phyloP scores from a whole-genome alignment of 2,329 filamentous ascomycete species.

The Lecanicillium sp. region DNA sequence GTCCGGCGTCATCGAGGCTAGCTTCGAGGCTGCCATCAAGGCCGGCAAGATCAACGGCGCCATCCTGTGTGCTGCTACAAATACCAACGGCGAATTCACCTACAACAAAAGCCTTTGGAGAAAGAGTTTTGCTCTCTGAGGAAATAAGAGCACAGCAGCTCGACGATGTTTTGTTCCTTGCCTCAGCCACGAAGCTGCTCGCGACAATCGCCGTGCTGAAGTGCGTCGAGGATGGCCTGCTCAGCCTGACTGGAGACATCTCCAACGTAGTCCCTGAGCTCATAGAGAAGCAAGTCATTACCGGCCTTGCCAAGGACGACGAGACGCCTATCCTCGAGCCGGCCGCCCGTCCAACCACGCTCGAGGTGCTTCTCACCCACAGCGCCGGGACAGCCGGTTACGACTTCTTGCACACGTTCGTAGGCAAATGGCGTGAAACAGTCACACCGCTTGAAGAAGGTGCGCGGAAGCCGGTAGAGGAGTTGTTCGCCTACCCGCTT shows the following conservation, averaged over 20 bases:
- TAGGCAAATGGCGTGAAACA: slow-evolving; percentile 27
- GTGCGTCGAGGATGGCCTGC: slow-evolving; percentile 42
- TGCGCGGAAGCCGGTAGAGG: slow-evolving; percentile 29
- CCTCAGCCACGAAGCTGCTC: slow-evolving; percentile 36
- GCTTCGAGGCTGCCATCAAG: no score
- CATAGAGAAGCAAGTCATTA: slow-evolving; percentile 36
- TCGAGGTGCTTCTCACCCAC: slow-evolving; percentile 44
- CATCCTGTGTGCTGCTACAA: no score
- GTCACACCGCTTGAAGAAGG: slow-evolving; percentile 15
- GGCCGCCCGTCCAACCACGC: slow-evolving; percentile 31
- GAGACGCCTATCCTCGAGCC: slow-evolving; percentile 25
- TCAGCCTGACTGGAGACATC: slow-evolving; percentile 39
- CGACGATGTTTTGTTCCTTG: slow-evolving; percentile 28
- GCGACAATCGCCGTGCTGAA: slow-evolving; percentile 46
- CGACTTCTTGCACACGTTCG: slow-evolving; percentile 28
- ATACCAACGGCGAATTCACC: no score
- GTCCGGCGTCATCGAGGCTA: no score
- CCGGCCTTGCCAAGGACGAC: slow-evolving; percentile 33
- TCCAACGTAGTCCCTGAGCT: slow-evolving; percentile 39
- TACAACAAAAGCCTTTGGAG: slow-evolving; percentile 21
- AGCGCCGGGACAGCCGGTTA: slow-evolving; percentile 41
- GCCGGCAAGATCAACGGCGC: no score
- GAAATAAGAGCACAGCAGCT: slow-evolving; percentile 28
- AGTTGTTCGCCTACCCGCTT: slow-evolving; percentile 36
- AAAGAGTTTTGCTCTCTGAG: slow-evolving; percentile 30